Evolutionary conservation across 78 protist genomes (phyloP), one percentile per base, ranked within the genome.

Genomic region (Dictyostelium firmibasis): DNA sequence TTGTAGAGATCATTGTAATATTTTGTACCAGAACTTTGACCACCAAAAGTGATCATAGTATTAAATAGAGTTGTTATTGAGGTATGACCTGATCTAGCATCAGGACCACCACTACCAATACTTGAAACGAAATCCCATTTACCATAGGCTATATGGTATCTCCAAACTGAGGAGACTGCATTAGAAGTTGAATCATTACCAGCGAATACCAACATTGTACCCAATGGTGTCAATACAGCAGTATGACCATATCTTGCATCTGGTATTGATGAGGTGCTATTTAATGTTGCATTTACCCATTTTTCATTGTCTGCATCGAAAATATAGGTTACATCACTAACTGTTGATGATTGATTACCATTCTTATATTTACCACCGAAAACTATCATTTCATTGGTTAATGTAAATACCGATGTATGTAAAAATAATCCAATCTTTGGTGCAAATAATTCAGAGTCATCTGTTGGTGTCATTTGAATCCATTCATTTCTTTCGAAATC

Each of bases 1-100:
- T 89, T 89, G 18, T 18, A 50, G 18, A 89, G 36, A 43, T 89
- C 86, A 16, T 79, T 81, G 18, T 9, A 81, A 57, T 29, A 89
- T 1, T 7, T 10, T 2, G 82, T 8, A 7, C 29, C 64, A 16
- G 86, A 78, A 25, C 50, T 14, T 89, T 89, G 94, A 11, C 94
- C 94, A 89, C 94, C 94, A 64, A 89, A 89, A 2, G 82, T 67
- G 33, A 89, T 81, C 87, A 89, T 89, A 27, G 94, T 89, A n/a
- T 89, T 89, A 23, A 89, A 81, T 2, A 57, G 47, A 0, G 94
- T 89, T 1, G 67, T 16, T 1, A 77, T 81, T 1, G 64, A 14
- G 29, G 94, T 67, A 8, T 29, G 70, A 13, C 94, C 94, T 2
- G 31, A 78, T 67, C 87, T 43, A 0, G 85, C 38, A 43, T 44